Evolutionary conservation across 768 basidiomycete genomes (phyloP).

Genomic region (Filobasidium wieringae): DNA sequence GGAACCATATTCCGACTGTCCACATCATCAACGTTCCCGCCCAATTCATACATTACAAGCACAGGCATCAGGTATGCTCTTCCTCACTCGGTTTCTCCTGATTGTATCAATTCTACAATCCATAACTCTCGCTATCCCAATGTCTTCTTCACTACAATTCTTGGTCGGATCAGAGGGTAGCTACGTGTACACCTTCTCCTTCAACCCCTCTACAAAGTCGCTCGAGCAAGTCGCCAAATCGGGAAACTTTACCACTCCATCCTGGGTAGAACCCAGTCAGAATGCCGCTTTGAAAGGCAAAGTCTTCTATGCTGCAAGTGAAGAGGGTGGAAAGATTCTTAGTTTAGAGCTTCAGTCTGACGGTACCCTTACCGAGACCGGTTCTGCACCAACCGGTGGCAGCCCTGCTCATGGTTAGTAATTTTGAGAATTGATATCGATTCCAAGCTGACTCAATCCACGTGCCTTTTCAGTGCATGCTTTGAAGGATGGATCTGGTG

Average conservation of each 20-base stretch:
- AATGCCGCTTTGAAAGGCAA: constrained; percentile 42
- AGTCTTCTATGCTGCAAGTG: constrained; percentile 53
- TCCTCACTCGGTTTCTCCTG: too few species aligned
- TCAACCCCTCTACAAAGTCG: constrained; percentile 47
- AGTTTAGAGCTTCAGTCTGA: constrained; percentile 50
- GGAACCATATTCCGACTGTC: too few species aligned
- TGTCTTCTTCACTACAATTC: constrained; percentile 26
- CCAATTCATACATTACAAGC: too few species aligned
- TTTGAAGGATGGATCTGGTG: constrained; percentile 48
- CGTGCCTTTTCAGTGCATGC: constrained; percentile 55
- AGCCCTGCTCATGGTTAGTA: constrained; percentile 27
- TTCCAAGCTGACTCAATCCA: constrained; percentile 44
- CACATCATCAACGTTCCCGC: too few species aligned
- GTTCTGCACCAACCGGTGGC: constrained; percentile 19
- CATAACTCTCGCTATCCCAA: constrained; percentile 1
- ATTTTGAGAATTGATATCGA: background rate
- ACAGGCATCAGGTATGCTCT: too few species aligned
- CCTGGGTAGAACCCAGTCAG: constrained; percentile 59
- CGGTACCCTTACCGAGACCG: constrained; percentile 46
- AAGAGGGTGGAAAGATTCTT: constrained; percentile 56
- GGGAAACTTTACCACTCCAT: constrained; percentile 43
- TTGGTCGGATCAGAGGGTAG: constrained; percentile 42
- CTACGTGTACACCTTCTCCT: constrained; percentile 52
- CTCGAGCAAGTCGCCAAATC: constrained; percentile 41
- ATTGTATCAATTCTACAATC: too few species aligned